Percentiles rank a stretch among this genome's conserved stretches.
These are phyloP conservation scores for Apostasia shenzhenica DNA, from an alignment of 106 monocot genomes.

Conservation along the genomic window DNA sequence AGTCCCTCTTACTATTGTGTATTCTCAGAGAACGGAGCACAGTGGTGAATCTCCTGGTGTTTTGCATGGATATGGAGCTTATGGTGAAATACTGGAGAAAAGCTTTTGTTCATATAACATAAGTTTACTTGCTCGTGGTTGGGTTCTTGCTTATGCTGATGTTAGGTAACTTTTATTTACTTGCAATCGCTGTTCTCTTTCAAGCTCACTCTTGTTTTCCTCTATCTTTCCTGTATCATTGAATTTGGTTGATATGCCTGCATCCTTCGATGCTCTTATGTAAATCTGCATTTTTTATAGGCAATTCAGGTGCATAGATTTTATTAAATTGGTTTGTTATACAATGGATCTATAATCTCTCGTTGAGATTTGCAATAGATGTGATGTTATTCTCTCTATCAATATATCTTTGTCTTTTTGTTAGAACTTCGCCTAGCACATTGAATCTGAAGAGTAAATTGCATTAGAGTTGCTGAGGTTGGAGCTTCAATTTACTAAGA, in stretches of 20 bases:
- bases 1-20: slow-evolving; percentile 72
- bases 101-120: slow-evolving; percentile 73
- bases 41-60: slow-evolving; percentile 57
- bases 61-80: slow-evolving; percentile 93
- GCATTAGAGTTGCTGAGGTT: too few relatives aligned
- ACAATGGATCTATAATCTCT: too few relatives aligned
- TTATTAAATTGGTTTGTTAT: too few relatives aligned
- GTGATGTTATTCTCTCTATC: too few relatives aligned
- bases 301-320: too few relatives aligned
- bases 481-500: too few relatives aligned
- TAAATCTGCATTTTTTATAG: too few relatives aligned
- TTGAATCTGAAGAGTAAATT: too few relatives aligned
- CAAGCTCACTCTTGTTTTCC: not conserved
- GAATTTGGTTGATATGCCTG: not conserved
- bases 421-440: too few relatives aligned
- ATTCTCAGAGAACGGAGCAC: slow-evolving; percentile 34
- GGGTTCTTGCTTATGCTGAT: slow-evolving; percentile 96
- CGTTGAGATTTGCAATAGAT: too few relatives aligned
- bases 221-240: not conserved
- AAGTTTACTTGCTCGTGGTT: slow-evolving; percentile 78
- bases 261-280: not conserved
- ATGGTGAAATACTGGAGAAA: slow-evolving; percentile 89
- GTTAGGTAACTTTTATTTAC: slow-evolving; percentile 54
- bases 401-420: too few relatives aligned
- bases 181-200: not conserved